phyloP scores from a whole-genome alignment of 768 basidiomycete genomes.

The Kwoniella heveanensis region DNA sequence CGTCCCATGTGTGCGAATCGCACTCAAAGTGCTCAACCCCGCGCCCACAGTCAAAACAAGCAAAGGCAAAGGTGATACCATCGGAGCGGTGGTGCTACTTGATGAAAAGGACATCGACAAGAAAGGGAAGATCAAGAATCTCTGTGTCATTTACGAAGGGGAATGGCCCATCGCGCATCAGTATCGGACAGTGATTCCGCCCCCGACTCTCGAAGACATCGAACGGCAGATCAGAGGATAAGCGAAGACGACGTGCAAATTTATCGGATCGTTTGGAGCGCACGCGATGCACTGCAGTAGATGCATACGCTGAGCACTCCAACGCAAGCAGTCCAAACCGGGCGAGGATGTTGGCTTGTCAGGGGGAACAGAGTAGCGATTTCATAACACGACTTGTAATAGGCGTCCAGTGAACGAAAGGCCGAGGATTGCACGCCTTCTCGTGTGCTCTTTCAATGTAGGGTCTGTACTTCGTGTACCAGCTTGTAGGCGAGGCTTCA shows the following conservation, averaged over 20 bases:
- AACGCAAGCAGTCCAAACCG: too few species aligned
- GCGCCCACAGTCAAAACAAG: neutral
- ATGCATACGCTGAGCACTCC: too few species aligned
- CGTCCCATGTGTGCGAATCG: neutral
- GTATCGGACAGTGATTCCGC: constrained; percentile 24
- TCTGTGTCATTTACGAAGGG: constrained; percentile 26
- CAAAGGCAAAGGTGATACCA: neutral
- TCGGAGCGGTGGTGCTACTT: constrained; percentile 26
- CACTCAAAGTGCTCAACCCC: neutral
- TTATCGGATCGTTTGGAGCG: neutral
- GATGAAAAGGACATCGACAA: constrained; percentile 7
- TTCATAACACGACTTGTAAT: too few species aligned
- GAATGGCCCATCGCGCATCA: constrained; percentile 36
- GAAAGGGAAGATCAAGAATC: constrained; percentile 8
- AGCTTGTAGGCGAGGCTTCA: neutral
- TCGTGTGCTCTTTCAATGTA: too few species aligned
- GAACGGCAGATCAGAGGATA: constrained; percentile 1
- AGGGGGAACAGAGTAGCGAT: too few species aligned
- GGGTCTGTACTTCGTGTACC: too few species aligned
- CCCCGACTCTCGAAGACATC: constrained; percentile 22
- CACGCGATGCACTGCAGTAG: too few species aligned
- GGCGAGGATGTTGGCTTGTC: too few species aligned
- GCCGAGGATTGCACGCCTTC: too few species aligned
- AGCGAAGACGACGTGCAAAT: neutral
- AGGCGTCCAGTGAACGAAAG: too few species aligned